A percentile compares a stretch with the other conserved stretches of the same genome.
Conservation (phyloP, 257 asterid species). For the Solanum etuberosum region DNA sequence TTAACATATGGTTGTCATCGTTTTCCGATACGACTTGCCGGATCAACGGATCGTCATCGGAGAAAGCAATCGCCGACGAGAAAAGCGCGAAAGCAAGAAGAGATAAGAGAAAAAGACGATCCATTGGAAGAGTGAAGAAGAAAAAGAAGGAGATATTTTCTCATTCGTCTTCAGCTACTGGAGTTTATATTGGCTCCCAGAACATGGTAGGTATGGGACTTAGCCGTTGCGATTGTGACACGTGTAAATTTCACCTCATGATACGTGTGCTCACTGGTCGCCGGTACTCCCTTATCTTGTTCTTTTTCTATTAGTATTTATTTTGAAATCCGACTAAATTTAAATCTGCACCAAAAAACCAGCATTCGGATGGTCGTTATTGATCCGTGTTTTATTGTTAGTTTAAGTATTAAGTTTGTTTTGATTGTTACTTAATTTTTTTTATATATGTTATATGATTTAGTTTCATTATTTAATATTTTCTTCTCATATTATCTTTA, state of each 20-base stretch:
- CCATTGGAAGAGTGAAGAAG: background rate
- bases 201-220: background rate
- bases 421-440: too few species aligned
- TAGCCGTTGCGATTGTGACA: background rate
- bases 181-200: background rate
- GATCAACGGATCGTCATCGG: constrained; percentile 4
- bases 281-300: background rate
- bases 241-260: background rate
- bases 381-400: background rate
- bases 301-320: fast-evolving
- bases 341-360: fast-evolving
- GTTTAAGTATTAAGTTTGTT: too few species aligned
- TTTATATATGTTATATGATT: fast-evolving
- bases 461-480: too few species aligned
- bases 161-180: background rate
- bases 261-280: background rate
- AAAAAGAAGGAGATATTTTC: background rate
- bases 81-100: background rate
- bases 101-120: background rate
- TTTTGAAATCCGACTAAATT: background rate
- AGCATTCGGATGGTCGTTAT: background rate
- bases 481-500: too few species aligned
- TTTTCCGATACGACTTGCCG: constrained; percentile 62
- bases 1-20: constrained; percentile 37
- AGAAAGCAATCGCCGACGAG: background rate